phyloP scores from a whole-genome alignment of 495 filamentous ascomycete species.

The Cryomyces minteri region DNA sequence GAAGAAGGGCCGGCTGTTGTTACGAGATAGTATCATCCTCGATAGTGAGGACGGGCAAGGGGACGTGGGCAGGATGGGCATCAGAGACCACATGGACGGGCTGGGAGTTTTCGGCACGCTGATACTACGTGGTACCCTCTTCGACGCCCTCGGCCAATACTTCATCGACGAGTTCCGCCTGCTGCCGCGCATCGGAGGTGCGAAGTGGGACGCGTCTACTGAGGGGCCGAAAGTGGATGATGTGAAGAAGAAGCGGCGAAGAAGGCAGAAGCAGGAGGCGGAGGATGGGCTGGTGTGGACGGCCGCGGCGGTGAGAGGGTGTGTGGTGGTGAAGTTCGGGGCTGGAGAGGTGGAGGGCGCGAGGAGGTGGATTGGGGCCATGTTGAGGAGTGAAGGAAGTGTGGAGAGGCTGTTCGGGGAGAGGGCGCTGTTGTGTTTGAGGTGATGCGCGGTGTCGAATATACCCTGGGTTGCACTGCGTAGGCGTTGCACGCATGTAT shows the following conservation, averaged over 20 bases:
- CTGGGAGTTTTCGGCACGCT: slow-evolving; percentile 64
- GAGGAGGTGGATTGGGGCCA: slow-evolving; percentile 36
- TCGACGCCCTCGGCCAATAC: slow-evolving; percentile 43
- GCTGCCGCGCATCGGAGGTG: slow-evolving; percentile 67
- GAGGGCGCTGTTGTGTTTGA: slow-evolving; percentile 39
- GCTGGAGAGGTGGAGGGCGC: slow-evolving; percentile 43
- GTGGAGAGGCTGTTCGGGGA: slow-evolving; percentile 32
- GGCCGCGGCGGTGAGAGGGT: slow-evolving; percentile 63
- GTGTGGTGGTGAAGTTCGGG: slow-evolving; percentile 75
- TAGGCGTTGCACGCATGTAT: neutral
- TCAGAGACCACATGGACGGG: slow-evolving; percentile 41
- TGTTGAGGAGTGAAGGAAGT: slow-evolving; percentile 31
- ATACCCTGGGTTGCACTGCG: neutral
- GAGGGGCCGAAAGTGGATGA: slow-evolving; percentile 17
- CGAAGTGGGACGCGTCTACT: slow-evolving; percentile 44
- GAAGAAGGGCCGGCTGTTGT: slow-evolving; percentile 39
- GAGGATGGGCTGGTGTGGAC: slow-evolving; percentile 60
- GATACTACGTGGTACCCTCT: slow-evolving; percentile 58
- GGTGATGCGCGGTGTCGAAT: neutral
- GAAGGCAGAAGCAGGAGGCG: slow-evolving; percentile 31
- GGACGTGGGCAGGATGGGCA: slow-evolving; percentile 8
- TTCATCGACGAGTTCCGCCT: slow-evolving; percentile 57
- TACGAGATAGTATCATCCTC: slow-evolving; percentile 68
- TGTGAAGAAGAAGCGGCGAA: slow-evolving; percentile 20
- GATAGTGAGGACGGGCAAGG: slow-evolving; percentile 24